Conservation (phyloP, 768 basidiomycete species). For the Daedaleopsis nitida region DNA sequence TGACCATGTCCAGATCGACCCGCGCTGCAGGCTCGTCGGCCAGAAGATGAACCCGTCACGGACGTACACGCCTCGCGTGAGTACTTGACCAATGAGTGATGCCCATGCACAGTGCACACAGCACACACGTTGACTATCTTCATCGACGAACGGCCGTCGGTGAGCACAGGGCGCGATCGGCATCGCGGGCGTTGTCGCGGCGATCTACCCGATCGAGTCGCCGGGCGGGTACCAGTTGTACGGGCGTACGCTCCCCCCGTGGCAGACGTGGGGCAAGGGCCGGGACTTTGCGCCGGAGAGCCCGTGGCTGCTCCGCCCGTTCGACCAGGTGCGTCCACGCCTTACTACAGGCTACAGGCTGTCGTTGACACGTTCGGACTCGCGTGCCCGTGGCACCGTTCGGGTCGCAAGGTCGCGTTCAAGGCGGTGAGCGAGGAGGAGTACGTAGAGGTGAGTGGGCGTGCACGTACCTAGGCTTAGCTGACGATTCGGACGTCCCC, state of each 20-base stretch:
- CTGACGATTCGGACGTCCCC: neutral
- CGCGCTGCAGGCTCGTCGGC: constrained; percentile 56
- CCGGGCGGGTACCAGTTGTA: constrained; percentile 69
- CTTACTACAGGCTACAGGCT: neutral
- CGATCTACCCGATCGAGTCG: constrained; percentile 65
- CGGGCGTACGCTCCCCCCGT: constrained; percentile 63
- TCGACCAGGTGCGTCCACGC: constrained; percentile 51
- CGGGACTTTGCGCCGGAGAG: constrained; percentile 43
- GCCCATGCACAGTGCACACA: too few relatives aligned
- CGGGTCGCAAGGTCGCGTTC: constrained; percentile 46
- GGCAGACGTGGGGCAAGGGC: constrained; percentile 65
- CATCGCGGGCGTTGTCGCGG: constrained; percentile 65
- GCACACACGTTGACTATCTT: too few relatives aligned
- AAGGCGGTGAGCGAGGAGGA: constrained; percentile 46
- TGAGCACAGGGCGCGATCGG: constrained; percentile 70
- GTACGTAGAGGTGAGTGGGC: constrained; percentile 46
- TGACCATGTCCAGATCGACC: constrained; percentile 47
- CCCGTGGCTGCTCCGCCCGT: constrained; percentile 64
- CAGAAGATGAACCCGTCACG: constrained; percentile 80
- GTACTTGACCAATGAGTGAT: too few relatives aligned
- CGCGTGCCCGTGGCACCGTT: too few relatives aligned
- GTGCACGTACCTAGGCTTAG: neutral
- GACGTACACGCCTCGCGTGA: constrained; percentile 62
- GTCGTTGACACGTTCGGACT: neutral
- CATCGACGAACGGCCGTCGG: too few relatives aligned